Base-by-base conservation (phyloP, 129 eudicot species). In the Flaveria bidentis region DNA sequence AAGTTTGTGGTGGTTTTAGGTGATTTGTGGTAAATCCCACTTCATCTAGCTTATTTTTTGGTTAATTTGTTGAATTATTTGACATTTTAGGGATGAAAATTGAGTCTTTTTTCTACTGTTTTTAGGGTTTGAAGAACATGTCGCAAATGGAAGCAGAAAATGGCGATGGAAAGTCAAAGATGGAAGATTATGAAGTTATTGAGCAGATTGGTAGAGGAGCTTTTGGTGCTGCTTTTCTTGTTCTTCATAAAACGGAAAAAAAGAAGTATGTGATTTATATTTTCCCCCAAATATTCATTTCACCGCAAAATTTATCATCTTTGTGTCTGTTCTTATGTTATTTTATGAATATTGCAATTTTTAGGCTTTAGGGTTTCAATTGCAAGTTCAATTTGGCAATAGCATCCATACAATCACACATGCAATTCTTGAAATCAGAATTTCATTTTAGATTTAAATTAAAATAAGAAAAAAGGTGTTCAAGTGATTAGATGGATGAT, bases 181-280 rank as follows among this genome's bases (percentile, higher is more conserved):
- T 94, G 92, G 97, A 89, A 39, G 94, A 86, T 52, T 95, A 95
- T 78, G 91, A 95, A 86, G 94, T 91, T 25, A 86, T 89, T 39
- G 97, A 95, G 88, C 99, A 91, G 91, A 91, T 95, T 89, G 99
- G 99, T 18, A 91, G 94, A 87, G 97, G 99, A 2, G 87, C 94
- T 74, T 89, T 91, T 82, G 97, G 97, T 46, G 91, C 96, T 68
- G 93, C 96, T 68, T 94, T 87, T 86, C 88, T 94, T 83, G 98
- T 94, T 74, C 93, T 94, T 55, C 96, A 94, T 80, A 91, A 87
- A 78, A 67, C 28, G 67, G 98, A 94, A 82, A 88, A 91, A 51
- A 87, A 81, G 77, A 94, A 87, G 98, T 94, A 85, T n/a, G 82
- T 58, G 42, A 64, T 55, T 71, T 67, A 2, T 28, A 49, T 17